Base-by-base conservation (phyloP, 2,329 filamentous ascomycete genomes). In the Penicillium sclerotiorum region DNA sequence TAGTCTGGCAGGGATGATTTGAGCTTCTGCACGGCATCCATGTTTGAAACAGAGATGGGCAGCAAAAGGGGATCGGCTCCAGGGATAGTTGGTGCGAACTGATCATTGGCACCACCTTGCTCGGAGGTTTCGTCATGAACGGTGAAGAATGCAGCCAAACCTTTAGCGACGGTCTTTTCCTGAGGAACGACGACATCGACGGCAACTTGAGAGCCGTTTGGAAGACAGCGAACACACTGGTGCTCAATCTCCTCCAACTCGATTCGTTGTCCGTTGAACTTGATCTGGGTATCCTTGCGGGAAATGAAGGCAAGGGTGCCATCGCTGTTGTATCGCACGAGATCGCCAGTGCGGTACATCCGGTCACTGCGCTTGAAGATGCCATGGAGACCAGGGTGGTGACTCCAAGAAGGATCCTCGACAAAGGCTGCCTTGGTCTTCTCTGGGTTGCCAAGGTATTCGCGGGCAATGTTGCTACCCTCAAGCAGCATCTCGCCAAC, bases 401-500 rank as follows among this genome's bases (percentile, higher is more conserved):
- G 52, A 30, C 52, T 57, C 71, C 71, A 74, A 0, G 45, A 33
- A 6, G 70, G 70, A 35, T 68, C 52, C 1, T 64, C 47, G 40
- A 73, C 65, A 25, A 74, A 74, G 1, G 60, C 61, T 4, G 64
- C 58, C 20, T 59, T 61, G 2, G 70, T 74, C 40, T 69, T 72
- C 28, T 57, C 61, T 5, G 58, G 55, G 25, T 71, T 64, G 13
- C 68, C 67, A 28, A 78, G 60, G 47, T 80, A 80, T 5, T 71
- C 77, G 12, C 68, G 67, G 1, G 68, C 75, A 11, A 80, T 65
- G 17, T 71, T 73, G 21, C 73, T 73, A 3, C 77, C 75, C 56
- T 78, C 74, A 1, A 80, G 50, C 0, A 77, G 57, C 44, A 80
- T 53, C 54, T 80, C 78, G 12, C 77, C 77, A 8, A 76, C 65